Conservation (phyloP, 805 yeast species). For the Saturnispora silvae region DNA sequence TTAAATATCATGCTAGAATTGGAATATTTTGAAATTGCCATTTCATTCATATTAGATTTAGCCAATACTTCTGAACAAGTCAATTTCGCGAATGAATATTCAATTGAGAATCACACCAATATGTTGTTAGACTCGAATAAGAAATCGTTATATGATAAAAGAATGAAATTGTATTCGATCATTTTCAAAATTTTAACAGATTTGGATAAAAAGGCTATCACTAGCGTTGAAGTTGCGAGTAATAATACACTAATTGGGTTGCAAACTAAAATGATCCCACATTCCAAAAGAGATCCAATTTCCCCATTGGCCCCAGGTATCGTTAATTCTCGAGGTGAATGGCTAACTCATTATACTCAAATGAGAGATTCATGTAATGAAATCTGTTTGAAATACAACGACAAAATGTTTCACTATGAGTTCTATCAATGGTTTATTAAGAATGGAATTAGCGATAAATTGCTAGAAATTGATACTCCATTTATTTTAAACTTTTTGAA, state of each 20-base stretch:
- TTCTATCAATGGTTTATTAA: constrained; percentile 86
- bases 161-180: constrained; percentile 54
- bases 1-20: constrained; percentile 66
- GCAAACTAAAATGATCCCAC: constrained; percentile 4
- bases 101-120: constrained; percentile 27
- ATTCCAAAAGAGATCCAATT: constrained; percentile 1
- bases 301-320: constrained; percentile 13
- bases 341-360: constrained; percentile 41
- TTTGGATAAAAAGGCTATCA: constrained; percentile 55
- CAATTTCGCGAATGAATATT: constrained; percentile 46
- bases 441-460: constrained; percentile 65
- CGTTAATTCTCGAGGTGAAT: constrained; percentile 24
- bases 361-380: constrained; percentile 65
- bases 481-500: constrained; percentile 69
- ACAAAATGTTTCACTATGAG: constrained; percentile 82
- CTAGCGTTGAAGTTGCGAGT: constrained; percentile 24
- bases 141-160: constrained; percentile 38
- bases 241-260: constrained; percentile 13
- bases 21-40: constrained; percentile 75
- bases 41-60: constrained; percentile 67
- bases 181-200: constrained; percentile 67
- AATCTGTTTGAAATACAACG: constrained; percentile 62
- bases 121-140: constrained; percentile 37
- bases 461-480: constrained; percentile 73
- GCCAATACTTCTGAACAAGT: constrained; percentile 60